Evolutionary conservation across 1,284 basidiomycete genomes (phyloP), one percentile per base, ranked within the genome.

Genomic region (Ceraceosorus guamensis): DNA sequence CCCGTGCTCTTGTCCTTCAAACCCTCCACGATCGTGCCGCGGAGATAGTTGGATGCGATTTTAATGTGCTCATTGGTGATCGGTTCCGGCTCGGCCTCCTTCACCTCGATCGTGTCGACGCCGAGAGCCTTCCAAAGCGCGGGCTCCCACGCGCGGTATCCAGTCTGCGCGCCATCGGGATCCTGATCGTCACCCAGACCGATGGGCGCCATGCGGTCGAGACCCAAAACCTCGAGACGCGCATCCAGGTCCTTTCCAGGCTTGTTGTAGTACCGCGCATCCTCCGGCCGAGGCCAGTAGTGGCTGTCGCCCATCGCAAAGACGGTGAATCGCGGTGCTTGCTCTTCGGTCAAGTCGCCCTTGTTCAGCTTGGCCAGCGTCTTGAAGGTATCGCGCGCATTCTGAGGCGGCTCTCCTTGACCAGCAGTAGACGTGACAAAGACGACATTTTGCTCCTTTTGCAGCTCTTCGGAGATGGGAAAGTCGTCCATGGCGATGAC

Each of bases 11-110:
- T 83, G 78, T 98, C 95, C 63, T 82, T 82, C 35, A 99, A 83
- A 53, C 92, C 93, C 77, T 98, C 77, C 2, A 81, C 82, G 75
- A 99, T 98, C 39, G 93, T 98, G 16, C 93, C 93, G 57, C 93
- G 88, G 39, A 98, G 82, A 79, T 89, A 97, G 67, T 87, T 85
- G 58, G 88, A 91, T 8, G 95, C 92, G 57, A 91, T 93, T 81
- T 98, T 99, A 83, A 98, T 97, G 79, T 98, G 91, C 80, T 99
- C 93, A 81, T 98, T 97, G 60, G 92, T 97, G 79, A 99, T 93
- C 2, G 89, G 85, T 75, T 97, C 92, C 1, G 92, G 91, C 77
- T 97, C 91, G 16, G 86, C 87, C 79, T 98, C 95, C 41, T 81
- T 84, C 34, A 97, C 85, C 76, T 95, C 88, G 56, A 98, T 81